A percentile compares a stretch with the other conserved stretches of the same genome.
Conservation (phyloP, 257 asterid species). For the Phtheirospermum japonicum region DNA sequence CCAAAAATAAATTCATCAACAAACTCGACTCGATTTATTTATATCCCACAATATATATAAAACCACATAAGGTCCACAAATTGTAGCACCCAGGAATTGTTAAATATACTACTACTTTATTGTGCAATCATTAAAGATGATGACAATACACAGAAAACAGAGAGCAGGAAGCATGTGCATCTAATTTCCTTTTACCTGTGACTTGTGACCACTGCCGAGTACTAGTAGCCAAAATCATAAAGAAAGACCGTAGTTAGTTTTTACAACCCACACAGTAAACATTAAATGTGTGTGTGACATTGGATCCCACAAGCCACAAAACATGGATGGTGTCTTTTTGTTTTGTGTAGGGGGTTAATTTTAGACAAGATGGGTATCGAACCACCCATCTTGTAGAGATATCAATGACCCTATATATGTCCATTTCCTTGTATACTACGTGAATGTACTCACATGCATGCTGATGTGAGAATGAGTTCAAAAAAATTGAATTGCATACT, state of each 20-base stretch:
- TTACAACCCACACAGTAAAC: conserved; percentile 11
- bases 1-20: too few species aligned
- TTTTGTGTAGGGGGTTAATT: too few species aligned
- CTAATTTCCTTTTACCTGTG: conserved; percentile 18
- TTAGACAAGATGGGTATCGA: too few species aligned
- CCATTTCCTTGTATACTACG: neutral
- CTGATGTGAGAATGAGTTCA: too few species aligned
- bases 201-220: neutral
- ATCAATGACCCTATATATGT: too few species aligned
- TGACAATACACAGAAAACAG: neutral
- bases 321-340: conserved; percentile 35
- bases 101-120: conserved; percentile 16
- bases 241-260: neutral
- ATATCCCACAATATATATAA: too few species aligned
- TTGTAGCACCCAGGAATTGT: neutral
- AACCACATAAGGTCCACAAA: too few species aligned
- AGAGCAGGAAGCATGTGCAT: conserved; percentile 34
- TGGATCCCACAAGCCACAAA: conserved; percentile 30
- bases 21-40: too few species aligned
- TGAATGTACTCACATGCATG: too few species aligned
- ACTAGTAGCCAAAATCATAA: conserved; percentile 22
- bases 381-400: neutral
- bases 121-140: conserved; percentile 25
- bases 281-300: conserved; percentile 3
- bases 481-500: too few species aligned